Base-by-base conservation (phyloP, 2,329 filamentous ascomycete genomes). In the Colletotrichum sp. region DNA sequence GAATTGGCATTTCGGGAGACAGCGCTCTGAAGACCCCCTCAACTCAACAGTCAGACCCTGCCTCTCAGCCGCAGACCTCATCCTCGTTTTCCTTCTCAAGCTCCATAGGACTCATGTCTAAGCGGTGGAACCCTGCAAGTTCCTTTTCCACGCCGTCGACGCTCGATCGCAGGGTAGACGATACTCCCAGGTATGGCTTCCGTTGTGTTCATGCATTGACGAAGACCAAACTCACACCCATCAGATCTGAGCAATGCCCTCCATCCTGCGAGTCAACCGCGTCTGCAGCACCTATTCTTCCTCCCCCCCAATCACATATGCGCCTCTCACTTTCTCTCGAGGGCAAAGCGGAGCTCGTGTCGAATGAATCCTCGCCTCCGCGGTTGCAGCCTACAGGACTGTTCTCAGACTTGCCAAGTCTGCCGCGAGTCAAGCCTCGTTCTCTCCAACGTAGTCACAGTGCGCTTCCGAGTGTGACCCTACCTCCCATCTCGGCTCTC, bases 311-410 rank as follows among this genome's bases (percentile, higher is more conserved):
- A 64, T 85, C 88, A n/a, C 90, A 91, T 32, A 90, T 98, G 73
- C 93, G 95, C 65, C 89, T 98, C 32, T 95, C 95, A 3, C 92
- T 97, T 81, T 97, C 95, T 21, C 90, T 96, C 36, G 95, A 98
- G 81, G 96, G 96, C 79, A 96, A 96, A 82, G 96, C 96, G n/a
- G 94, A 96, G 80, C 89, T 98, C 68, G 92, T 96, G 26, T 92
- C 93, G 71, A 90, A 93, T 77, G 92, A 93, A 78, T 88, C 90
- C 34, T 94, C 93, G 4, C 94, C 95, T 4, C 95, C 94, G 3
- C 93, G 92, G 68, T 81, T 81, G 69, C 82, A 91, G 89, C 75
- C 88, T 89, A 80, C 85, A 86, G 80, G 87, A 86, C 79, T 89
- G 86, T 75, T 88, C 84, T 76, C 89, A 86, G 80, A 86, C 82